Conservation (phyloP, 805 yeast genomes). For the Blastobotrys peoriensis region DNA sequence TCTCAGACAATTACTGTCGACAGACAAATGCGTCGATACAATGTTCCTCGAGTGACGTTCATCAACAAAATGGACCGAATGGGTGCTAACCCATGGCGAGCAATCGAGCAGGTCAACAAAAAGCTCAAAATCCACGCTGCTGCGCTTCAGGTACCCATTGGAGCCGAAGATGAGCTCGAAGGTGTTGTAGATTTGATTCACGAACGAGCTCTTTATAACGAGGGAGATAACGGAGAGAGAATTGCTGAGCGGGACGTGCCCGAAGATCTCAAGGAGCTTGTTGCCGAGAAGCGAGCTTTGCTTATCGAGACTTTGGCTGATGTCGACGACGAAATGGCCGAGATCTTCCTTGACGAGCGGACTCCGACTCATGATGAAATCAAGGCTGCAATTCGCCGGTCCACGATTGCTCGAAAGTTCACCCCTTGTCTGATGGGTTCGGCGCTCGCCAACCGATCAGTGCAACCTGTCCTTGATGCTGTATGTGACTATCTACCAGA, state of each 20-base stretch:
- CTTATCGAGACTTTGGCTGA: constrained; percentile 94
- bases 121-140: constrained; percentile 94
- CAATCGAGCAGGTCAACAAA: constrained; percentile 81
- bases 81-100: constrained; percentile 98
- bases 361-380: constrained; percentile 83
- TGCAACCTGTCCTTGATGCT: constrained; percentile 93
- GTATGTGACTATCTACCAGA: constrained; percentile 94
- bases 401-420: constrained; percentile 92
- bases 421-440: constrained; percentile 99
- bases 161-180: constrained; percentile 73
- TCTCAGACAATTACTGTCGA: constrained; percentile 98
- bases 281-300: constrained; percentile 80
- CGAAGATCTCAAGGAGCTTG: constrained; percentile 68
- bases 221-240: constrained; percentile 83
- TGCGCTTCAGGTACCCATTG: constrained; percentile 97
- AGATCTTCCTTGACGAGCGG: constrained; percentile 80
- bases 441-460: constrained; percentile 93
- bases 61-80: constrained; percentile 98
- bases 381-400: constrained; percentile 82
- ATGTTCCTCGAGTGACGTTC: constrained; percentile 93
- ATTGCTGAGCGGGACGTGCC: constrained; percentile 67
- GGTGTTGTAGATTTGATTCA: constrained; percentile 93
- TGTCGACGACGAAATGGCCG: constrained; percentile 96
- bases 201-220: constrained; percentile 80
- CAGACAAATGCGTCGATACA: constrained; percentile 97